Base-by-base conservation (phyloP, 2,329 filamentous ascomycete genomes). In the Colletotrichum echinochloae region DNA sequence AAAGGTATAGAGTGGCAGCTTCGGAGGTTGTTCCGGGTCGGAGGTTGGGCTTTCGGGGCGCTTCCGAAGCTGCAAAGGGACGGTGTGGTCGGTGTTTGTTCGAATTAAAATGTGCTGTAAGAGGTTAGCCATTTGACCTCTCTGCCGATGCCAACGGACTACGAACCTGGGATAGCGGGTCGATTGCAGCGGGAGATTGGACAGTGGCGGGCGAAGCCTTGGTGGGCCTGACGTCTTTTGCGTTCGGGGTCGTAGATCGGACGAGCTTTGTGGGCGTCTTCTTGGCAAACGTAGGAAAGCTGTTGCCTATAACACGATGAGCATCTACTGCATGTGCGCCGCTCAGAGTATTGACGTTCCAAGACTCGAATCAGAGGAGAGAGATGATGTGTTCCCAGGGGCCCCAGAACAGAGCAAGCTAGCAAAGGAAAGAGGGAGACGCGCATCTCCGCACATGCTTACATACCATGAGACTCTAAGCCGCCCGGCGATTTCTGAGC, bases 71-170 rank as follows among this genome's bases (percentile, higher is more conserved):
- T 86, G 86, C 62, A 88, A 84, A 12, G 88, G 83, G 63, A 89
- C 86, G 11, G 88, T 85, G 63, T 84, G 85, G 65, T 89, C 85
- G 51, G 90, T 91, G 76, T 89, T 91, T 64, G 90, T 92, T 74
- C 91, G 88, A 76, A 90, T 86, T 63, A 92, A 83, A 55, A 91
- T 91, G 75, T 90, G 88, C 87, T 89, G 55, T 6, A 69, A 30
- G 12, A 51, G 35, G 66, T 73, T 54, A 72, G 71, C 60, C 33
- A 14, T 41, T 37, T 37, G 28, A 48, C 8, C 18, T n/a, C 23
- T 30, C 18, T 28, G 8, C n/a, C 18, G 11, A 20, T 35, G 59
- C 28, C 14, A 46, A 54, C 35, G 48, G 55, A 39, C 20, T 52
- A 57, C 73, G 35, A 70, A 79, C 77, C 68, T 78, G 77, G 1